A percentile compares a stretch with the other conserved stretches of the same genome.
phyloP scores from a whole-genome alignment of 208 protist species.

The Trypanosoma conorhini region DNA sequence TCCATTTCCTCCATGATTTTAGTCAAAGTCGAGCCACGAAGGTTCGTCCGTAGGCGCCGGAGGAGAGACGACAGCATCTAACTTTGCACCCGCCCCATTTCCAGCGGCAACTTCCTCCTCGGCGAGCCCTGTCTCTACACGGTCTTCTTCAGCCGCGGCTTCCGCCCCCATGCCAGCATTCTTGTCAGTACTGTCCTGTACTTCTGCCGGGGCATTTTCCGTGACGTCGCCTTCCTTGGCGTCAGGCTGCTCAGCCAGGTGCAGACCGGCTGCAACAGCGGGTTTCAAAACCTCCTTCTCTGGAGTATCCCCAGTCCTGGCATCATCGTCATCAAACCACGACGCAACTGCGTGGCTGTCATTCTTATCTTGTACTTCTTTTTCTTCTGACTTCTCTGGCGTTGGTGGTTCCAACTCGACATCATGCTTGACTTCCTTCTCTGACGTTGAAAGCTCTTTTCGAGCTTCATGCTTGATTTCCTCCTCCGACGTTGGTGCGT shows the following conservation, averaged over 20 bases:
- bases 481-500: not conserved
- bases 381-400: not conserved
- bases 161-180: not conserved
- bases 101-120: not conserved
- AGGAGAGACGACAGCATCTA: conserved; percentile 11
- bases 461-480: too few species aligned
- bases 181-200: not conserved
- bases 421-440: not conserved
- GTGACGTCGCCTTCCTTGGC: not conserved
- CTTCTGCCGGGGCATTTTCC: not conserved
- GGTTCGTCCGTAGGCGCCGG: conserved; percentile 7
- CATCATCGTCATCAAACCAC: conserved; percentile 8
- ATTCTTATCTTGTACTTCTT: not conserved
- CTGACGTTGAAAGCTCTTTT: too few species aligned
- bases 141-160: not conserved
- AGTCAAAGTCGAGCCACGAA: conserved; percentile 24
- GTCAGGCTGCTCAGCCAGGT: not conserved
- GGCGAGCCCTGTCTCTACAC: not conserved
- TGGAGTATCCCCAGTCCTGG: not conserved
- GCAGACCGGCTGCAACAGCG: too few species aligned
- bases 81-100: not conserved
- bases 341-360: not conserved
- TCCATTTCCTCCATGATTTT: not conserved
- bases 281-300: not conserved
- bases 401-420: not conserved